These are phyloP conservation scores for Trichoderma asperellum DNA, from an alignment of 2,329 filamentous ascomycete genomes.

Conservation along the genomic window DNA sequence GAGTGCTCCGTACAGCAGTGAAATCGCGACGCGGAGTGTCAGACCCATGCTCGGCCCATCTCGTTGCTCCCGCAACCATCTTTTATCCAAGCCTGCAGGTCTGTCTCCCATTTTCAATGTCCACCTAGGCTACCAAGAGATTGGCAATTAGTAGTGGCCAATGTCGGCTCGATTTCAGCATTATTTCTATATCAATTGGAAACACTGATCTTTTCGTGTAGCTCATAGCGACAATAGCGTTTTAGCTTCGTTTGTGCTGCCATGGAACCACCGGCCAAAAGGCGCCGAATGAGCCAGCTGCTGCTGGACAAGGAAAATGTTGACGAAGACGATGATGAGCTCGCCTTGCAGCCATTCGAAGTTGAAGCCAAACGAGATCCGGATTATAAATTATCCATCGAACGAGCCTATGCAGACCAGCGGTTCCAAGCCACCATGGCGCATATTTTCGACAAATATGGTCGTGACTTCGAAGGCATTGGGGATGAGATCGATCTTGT, in stretches of 20 bases:
- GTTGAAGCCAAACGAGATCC: constrained; percentile 55
- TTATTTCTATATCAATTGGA: constrained; percentile 14
- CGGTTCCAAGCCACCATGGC: constrained; percentile 85
- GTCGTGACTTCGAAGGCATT: constrained; percentile 76
- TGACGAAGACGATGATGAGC: constrained; percentile 53
- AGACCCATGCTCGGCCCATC: constrained; percentile 3
- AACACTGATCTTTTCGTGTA: background rate
- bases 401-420: constrained; percentile 67
- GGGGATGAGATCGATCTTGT: constrained; percentile 88
- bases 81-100: constrained; percentile 1
- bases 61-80: constrained; percentile 29
- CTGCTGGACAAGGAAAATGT: constrained; percentile 39
- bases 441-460: constrained; percentile 87
- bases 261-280: constrained; percentile 66
- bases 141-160: background rate
- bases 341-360: constrained; percentile 52
- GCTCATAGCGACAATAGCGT: background rate
- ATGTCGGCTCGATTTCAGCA: background rate
- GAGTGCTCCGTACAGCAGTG: background rate
- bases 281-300: constrained; percentile 57
- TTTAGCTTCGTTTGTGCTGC: constrained; percentile 13
- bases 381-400: constrained; percentile 61
- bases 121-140: background rate
- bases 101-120: constrained; percentile 7
- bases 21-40: constrained; percentile 30